Conservation (phyloP, 116 monocot species). For the Iris pallida region DNA sequence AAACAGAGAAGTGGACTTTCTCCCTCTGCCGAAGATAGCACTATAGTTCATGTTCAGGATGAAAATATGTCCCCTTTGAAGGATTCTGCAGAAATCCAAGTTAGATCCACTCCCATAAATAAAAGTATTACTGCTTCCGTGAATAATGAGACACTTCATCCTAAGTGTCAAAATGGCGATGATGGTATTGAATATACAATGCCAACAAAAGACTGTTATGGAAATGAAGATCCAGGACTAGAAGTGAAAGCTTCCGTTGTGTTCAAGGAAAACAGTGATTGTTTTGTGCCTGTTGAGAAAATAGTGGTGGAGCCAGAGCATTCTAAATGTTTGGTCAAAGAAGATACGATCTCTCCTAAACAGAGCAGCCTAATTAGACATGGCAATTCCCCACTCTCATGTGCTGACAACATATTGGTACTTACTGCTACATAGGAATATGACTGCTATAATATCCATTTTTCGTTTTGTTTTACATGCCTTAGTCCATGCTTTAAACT, state of each 20-base stretch:
- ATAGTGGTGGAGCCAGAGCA: constrained; percentile 2
- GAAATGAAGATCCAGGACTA: constrained; percentile 2
- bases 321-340: constrained; percentile 24
- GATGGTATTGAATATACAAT: not conserved
- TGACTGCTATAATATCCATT: too few species aligned
- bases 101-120: not conserved
- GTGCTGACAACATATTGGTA: constrained; percentile 22
- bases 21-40: constrained; percentile 2
- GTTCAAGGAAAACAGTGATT: constrained; percentile 4
- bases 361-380: constrained; percentile 8
- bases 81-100: not conserved
- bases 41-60: not conserved
- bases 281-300: constrained; percentile 1
- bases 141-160: constrained; percentile 6
- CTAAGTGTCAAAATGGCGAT: constrained; percentile 8
- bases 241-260: not conserved
- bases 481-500: not conserved
- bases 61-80: not conserved
- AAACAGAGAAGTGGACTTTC: constrained; percentile 9
- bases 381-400: constrained; percentile 2
- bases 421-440: not conserved
- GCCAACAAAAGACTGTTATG: not conserved
- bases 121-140: constrained; percentile 1
- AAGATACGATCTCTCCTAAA: constrained; percentile 21
- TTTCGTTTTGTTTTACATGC: not conserved